These are phyloP conservation scores for Hortaea werneckii DNA, from an alignment of 2,329 filamentous ascomycete genomes.

Conservation along the genomic window DNA sequence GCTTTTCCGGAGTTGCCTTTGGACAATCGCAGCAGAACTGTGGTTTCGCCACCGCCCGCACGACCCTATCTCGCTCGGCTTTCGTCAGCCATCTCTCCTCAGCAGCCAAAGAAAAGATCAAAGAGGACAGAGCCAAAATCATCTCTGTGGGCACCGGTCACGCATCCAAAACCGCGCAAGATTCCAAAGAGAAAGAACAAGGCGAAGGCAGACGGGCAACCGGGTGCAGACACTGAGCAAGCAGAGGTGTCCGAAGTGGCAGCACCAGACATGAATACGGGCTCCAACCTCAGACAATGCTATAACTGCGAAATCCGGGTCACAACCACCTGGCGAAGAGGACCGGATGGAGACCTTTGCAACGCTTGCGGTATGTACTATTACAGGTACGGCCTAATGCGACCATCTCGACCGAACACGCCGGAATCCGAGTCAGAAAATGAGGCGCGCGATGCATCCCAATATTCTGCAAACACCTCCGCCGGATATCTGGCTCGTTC, in stretches of 20 bases:
- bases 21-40: conserved; percentile 2
- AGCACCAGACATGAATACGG: background rate
- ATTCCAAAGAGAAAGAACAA: background rate
- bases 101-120: background rate
- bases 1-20: conserved; percentile 16
- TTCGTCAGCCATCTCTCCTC: conserved; percentile 4
- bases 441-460: background rate
- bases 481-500: conserved; percentile 2
- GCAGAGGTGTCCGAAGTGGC: background rate
- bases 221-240: background rate
- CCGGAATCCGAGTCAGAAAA: conserved; percentile 3
- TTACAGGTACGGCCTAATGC: conserved; percentile 19
- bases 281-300: conserved; percentile 12
- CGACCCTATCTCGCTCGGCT: conserved; percentile 1
- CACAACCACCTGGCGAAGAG: conserved; percentile 15
- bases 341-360: conserved; percentile 21
- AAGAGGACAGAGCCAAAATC: conserved; percentile 1
- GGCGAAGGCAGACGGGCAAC: background rate
- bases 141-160: conserved; percentile 14
- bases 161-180: conserved; percentile 4
- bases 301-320: conserved; percentile 18
- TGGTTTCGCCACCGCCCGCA: conserved; percentile 1
- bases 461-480: conserved; percentile 12
- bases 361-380: conserved; percentile 22
- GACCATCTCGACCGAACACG: conserved; percentile 15